Base-by-base conservation (phyloP, 495 filamentous ascomycete species). In the Sordaria brevicollis region DNA sequence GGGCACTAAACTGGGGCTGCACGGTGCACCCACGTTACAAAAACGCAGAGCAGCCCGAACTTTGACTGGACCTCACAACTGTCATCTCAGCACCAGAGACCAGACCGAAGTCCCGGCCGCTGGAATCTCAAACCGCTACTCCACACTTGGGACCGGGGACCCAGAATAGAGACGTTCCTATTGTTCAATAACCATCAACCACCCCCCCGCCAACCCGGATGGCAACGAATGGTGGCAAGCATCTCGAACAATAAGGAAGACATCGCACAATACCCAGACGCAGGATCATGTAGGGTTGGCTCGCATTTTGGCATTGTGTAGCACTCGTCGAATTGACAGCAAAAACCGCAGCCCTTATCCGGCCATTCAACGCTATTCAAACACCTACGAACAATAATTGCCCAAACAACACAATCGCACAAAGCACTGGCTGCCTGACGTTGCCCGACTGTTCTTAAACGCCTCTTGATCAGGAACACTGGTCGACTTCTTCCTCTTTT, bases 371-470 rank as follows among this genome's bases (percentile, higher is more conserved):
- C 19, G 19, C 29, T 65, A 38, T 34, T 21, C 34, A 65, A 68
- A 68, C 36, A 5, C 49, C 7, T 11, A 62, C 49, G 49, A 62
- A 62, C 49, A 62, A 62, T 62, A 62, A 62, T 62, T 62, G 25
- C 49, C 49, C 49, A 62, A 62, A 68, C 68, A 35, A 35, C 68
- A 69, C 68, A 69, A 69, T 69, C 41, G 33, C 49, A 69, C 49
- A 69, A 65, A 66, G 68, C 21, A 65, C 17, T 65, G 68, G 49
- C 33, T 65, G 68, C 68, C 68, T 69, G 68, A 69, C 68, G 49
- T 35, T 69, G 49, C 49, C 54, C 68, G 68, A 66, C 68, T 66
- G 25, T 36, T 65, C 54, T 65, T 65, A 65, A n/a, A 65, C 49
- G 49, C 25, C 68, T 66, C 71, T 66, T 70, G 38, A 69, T 37